Evolutionary conservation across 805 yeast species (phyloP).

Genomic region (Starmerella asiatica): DNA sequence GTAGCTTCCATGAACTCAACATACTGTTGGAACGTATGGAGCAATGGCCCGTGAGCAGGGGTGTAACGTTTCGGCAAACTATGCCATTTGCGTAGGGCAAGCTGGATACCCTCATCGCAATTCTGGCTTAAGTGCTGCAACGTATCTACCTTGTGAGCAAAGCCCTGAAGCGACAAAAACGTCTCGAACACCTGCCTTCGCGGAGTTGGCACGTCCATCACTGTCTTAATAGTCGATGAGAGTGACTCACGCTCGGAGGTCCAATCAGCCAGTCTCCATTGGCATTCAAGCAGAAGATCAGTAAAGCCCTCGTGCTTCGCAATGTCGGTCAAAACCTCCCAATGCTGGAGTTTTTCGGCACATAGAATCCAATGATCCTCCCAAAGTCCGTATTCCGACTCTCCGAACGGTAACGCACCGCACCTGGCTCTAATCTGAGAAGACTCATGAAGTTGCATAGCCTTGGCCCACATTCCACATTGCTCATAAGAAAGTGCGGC

Average conservation of each 20-base stretch:
- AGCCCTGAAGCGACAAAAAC: constrained; percentile 81
- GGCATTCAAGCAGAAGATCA: constrained; percentile 89
- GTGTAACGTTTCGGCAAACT: constrained; percentile 56
- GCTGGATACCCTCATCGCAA: constrained; percentile 93
- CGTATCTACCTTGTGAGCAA: constrained; percentile 78
- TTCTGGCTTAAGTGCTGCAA: constrained; percentile 70
- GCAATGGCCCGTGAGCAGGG: constrained; percentile 72
- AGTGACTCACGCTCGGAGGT: constrained; percentile 84
- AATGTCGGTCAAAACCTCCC: constrained; percentile 93
- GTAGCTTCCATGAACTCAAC: constrained; percentile 96
- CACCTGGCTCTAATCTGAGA: constrained; percentile 95
- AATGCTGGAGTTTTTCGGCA: constrained; percentile 92
- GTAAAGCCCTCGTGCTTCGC: constrained; percentile 98
- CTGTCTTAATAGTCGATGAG: constrained; percentile 86
- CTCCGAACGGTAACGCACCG: constrained; percentile 89
- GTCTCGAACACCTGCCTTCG: constrained; percentile 92
- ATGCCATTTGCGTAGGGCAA: constrained; percentile 85
- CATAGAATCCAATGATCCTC: constrained; percentile 97
- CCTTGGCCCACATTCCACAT: constrained; percentile 87
- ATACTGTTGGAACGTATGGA: constrained; percentile 93
- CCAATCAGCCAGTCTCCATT: constrained; percentile 99
- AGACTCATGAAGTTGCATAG: constrained; percentile 82
- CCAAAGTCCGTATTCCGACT: constrained; percentile 90
- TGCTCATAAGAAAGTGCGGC: constrained; percentile 91
- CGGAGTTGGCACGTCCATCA: constrained; percentile 98